Percentiles rank a stretch among this genome's conserved stretches.
phyloP scores from a whole-genome alignment of 352 stramenopile species.

The Blastocystis sp. region DNA sequence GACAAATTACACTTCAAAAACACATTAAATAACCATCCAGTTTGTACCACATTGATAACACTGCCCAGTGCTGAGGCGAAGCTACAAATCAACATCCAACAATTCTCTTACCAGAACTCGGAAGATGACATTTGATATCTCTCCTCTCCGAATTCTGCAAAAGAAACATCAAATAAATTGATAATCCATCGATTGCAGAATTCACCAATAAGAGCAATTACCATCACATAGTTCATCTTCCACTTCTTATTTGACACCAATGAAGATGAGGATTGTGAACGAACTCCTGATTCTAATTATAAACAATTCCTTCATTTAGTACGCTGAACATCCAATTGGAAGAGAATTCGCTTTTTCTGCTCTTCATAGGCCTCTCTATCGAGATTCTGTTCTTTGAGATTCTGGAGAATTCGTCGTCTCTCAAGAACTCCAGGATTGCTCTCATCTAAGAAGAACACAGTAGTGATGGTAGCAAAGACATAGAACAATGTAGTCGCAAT shows the following conservation, averaged over 20 bases:
- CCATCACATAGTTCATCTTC: conserved; percentile 65
- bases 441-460: not conserved
- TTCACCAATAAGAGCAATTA: conserved; percentile 53
- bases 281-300: not conserved
- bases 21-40: conserved; percentile 49
- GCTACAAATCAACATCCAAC: not conserved
- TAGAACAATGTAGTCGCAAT: not conserved
- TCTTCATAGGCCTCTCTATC: not conserved
- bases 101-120: not conserved
- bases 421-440: not conserved
- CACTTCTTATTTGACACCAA: not conserved
- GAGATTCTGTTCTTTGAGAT: conserved; percentile 29
- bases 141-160: conserved; percentile 46
- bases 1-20: conserved; percentile 9
- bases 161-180: conserved; percentile 56
- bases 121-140: conserved; percentile 10
- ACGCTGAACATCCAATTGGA: conserved; percentile 40
- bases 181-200: conserved; percentile 42
- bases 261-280: not conserved
- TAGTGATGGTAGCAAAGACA: not conserved
- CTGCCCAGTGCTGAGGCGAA: not conserved
- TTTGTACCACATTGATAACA: conserved; percentile 45
- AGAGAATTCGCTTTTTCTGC: conserved; percentile 12
- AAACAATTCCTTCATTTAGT: not conserved
- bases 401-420: not conserved